Base-by-base conservation (phyloP, 176 grass and related monocot species). In the Cenchrus purpureus region DNA sequence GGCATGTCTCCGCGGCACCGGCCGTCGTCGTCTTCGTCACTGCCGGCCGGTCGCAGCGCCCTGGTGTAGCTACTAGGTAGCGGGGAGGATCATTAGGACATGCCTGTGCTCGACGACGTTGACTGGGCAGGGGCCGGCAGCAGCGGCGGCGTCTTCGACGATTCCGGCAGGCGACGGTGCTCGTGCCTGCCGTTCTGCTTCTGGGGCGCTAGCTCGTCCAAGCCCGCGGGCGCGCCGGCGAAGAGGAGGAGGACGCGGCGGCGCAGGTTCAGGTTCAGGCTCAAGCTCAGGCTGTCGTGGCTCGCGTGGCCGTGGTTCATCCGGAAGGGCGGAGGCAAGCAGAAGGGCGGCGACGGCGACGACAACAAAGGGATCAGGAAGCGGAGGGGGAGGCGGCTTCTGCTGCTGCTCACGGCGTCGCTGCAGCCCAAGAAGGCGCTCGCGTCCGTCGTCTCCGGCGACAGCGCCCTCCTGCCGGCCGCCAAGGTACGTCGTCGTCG, bases 171-270 rank as follows among this genome's bases (percentile, higher is more conserved):
- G 79, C 53, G 6, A 1, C 52, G 66, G 65, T 71, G 79, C 79
- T 82, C 79, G 53, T 82, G 79, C 67, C 79, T 82, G 54, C 79
- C 78, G 48, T 82, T 82, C 52, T 29, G 79, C 53, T 32, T 59
- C 66, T 82, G 65, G 79, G 66, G 52, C 37, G 37, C 37, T 4
- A 40, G 37, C 37, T 40, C 37, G 10, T 7, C 12, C 16, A 32
- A 11, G 2, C 10, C 59, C 22, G 10, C 25, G 8, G 62, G 11
- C 48, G 17, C 19, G 34, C 65, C 5, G 7, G 79, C 20, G 65
- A 55, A 56, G 50, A 42, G 7, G 64, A n/a, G 20, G 1, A 11
- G 54, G 12, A 34, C 34, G 20, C 37, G 52, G 20, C 52, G 66
- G 2, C 37, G 46, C 42, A 9, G 62, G 45, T 44, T 8, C 10